Evolutionary conservation across 495 filamentous ascomycete species (phyloP).

Genomic region (Aspergillus kassunensis): DNA sequence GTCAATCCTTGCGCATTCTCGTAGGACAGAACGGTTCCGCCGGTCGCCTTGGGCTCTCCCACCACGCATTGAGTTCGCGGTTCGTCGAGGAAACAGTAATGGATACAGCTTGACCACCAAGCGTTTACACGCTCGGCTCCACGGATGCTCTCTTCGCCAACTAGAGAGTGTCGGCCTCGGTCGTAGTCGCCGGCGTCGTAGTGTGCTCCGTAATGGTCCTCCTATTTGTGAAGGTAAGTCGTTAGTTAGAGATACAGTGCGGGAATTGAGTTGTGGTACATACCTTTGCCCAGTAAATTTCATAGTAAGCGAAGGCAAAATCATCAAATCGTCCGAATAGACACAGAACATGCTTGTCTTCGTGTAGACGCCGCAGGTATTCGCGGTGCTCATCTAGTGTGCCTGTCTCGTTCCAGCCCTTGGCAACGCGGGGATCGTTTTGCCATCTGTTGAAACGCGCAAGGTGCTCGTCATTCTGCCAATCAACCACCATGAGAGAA

Average conservation of each 20-base stretch:
- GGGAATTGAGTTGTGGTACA: background rate
- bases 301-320: conserved; percentile 61
- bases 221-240: conserved; percentile 48
- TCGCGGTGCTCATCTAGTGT: conserved; percentile 55
- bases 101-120: conserved; percentile 66
- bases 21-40: conserved; percentile 58
- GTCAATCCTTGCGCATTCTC: conserved; percentile 63
- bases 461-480: conserved; percentile 49
- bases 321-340: conserved; percentile 61
- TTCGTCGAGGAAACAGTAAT: conserved; percentile 68
- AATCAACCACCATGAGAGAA: conserved; percentile 60
- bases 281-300: conserved; percentile 71
- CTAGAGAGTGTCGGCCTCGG: conserved; percentile 64
- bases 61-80: conserved; percentile 59
- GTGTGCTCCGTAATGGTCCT: conserved; percentile 63
- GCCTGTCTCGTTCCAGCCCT: conserved; percentile 61
- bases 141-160: conserved; percentile 59
- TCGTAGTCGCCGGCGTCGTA: conserved; percentile 61
- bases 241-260: background rate
- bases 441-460: conserved; percentile 60
- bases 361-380: conserved; percentile 56
- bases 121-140: conserved; percentile 63
- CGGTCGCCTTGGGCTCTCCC: conserved; percentile 62
- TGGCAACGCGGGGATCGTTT: conserved; percentile 62
- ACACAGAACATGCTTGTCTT: conserved; percentile 59